Conservation (phyloP, 2,329 filamentous ascomycete genomes). For the Scedosporium apiospermum region DNA sequence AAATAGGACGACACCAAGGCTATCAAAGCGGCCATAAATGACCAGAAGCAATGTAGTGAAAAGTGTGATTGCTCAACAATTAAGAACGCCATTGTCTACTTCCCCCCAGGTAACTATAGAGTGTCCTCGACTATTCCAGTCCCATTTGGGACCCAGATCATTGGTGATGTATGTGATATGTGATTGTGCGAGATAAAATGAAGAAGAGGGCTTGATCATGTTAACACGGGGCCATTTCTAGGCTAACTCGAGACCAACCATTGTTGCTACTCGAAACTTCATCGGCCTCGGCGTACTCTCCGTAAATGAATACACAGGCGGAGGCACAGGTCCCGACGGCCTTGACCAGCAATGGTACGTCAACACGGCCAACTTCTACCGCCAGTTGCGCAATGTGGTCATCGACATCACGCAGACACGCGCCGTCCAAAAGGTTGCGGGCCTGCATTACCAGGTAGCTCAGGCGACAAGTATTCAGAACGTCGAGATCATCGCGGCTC, state of each 20-base stretch:
- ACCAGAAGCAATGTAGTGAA: too few relatives aligned
- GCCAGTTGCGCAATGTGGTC: constrained; percentile 11
- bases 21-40: too few relatives aligned
- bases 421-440: neutral
- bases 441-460: constrained; percentile 15
- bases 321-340: constrained; percentile 8
- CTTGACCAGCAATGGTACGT: constrained; percentile 9
- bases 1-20: too few relatives aligned
- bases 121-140: too few relatives aligned
- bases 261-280: constrained; percentile 4
- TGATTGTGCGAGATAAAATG: too few relatives aligned
- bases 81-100: too few relatives aligned
- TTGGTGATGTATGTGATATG: too few relatives aligned
- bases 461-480: constrained; percentile 16
- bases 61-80: too few relatives aligned
- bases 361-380: constrained; percentile 11
- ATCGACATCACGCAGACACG: constrained; percentile 9
- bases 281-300: constrained; percentile 10
- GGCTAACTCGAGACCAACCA: constrained; percentile 5
- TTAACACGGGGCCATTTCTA: constrained; percentile 9
- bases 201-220: too few relatives aligned
- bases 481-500: constrained; percentile 10
- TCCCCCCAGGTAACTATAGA: too few relatives aligned
- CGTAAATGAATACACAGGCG: constrained; percentile 9
- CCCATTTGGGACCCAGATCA: too few relatives aligned